Evolutionary conservation across 257 asterid genomes (phyloP).

Genomic region (Penstemon barbatus): DNA sequence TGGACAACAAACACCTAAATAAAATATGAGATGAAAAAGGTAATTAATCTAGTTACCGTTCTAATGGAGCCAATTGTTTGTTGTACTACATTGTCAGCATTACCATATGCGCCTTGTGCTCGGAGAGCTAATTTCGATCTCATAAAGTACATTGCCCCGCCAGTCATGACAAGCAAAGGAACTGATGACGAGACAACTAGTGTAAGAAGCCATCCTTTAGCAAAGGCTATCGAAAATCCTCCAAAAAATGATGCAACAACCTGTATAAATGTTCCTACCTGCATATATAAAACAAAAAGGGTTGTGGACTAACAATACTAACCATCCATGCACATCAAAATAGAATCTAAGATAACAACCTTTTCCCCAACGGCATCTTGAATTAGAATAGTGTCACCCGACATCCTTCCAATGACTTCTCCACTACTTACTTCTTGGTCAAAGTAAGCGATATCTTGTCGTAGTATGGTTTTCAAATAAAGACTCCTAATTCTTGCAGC

Average conservation of each 20-base stretch:
- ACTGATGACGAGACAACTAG: constrained; percentile 37
- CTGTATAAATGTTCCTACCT: constrained; percentile 47
- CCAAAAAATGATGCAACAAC: constrained; percentile 34
- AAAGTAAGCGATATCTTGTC: constrained; percentile 53
- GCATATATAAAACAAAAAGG: not conserved
- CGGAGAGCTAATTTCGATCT: constrained; percentile 25
- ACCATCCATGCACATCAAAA: not conserved
- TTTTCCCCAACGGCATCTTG: constrained; percentile 54
- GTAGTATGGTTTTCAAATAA: constrained; percentile 40
- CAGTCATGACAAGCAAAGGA: constrained; percentile 29
- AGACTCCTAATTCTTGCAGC: constrained; percentile 36
- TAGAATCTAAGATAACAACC: constrained; percentile 27
- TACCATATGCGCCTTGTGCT: constrained; percentile 35
- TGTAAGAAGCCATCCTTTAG: constrained; percentile 49
- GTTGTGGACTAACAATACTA: not conserved
- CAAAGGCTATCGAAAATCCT: constrained; percentile 43
- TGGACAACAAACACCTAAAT: too few relatives aligned
- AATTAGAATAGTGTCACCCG: constrained; percentile 45
- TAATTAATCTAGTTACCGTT: constrained; percentile 32
- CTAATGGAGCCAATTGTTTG: constrained; percentile 47
- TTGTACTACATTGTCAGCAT: constrained; percentile 45
- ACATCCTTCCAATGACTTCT: constrained; percentile 42
- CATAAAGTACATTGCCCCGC: constrained; percentile 25
- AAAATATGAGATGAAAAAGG: too few relatives aligned
- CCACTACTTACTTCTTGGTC: constrained; percentile 49